A percentile compares a stretch with the other conserved stretches of the same genome.
phyloP scores from a whole-genome alignment of 768 basidiomycete species.

The Amylocystis lapponica region DNA sequence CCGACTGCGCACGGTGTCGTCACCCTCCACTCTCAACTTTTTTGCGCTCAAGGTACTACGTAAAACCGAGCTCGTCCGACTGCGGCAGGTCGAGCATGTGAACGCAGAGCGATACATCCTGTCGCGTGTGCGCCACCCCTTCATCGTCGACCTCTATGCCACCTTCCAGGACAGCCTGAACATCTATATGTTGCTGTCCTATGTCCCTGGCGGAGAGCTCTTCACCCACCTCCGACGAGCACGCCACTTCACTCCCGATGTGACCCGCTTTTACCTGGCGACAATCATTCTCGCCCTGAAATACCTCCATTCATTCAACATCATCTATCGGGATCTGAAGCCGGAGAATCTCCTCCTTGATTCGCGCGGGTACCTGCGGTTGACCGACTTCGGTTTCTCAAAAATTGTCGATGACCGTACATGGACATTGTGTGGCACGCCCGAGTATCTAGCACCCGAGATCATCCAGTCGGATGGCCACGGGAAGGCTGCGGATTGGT shows the following conservation, averaged over 20 bases:
- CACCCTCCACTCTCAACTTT: constrained; percentile 45
- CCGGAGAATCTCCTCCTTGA: constrained; percentile 98
- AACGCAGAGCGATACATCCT: constrained; percentile 95
- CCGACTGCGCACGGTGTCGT: constrained; percentile 51
- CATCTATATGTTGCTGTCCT: constrained; percentile 97
- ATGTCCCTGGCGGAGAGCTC: constrained; percentile 94
- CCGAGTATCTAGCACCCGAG: constrained; percentile 96
- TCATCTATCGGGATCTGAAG: constrained; percentile 97
- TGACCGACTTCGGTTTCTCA: constrained; percentile 98
- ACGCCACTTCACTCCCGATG: constrained; percentile 92
- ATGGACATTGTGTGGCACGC: constrained; percentile 95
- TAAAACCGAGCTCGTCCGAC: constrained; percentile 78
- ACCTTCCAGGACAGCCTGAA: constrained; percentile 95
- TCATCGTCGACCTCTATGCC: constrained; percentile 93
- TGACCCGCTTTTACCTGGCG: constrained; percentile 96
- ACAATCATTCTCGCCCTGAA: constrained; percentile 93
- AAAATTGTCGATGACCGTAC: constrained; percentile 97
- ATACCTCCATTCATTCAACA: constrained; percentile 93
- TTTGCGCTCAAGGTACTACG: constrained; percentile 89
- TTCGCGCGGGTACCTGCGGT: constrained; percentile 85
- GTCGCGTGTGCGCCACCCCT: constrained; percentile 86
- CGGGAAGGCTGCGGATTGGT: constrained; percentile 98
- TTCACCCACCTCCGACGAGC: constrained; percentile 95
- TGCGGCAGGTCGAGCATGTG: constrained; percentile 97
- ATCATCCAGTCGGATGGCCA: constrained; percentile 98